Base-by-base conservation (phyloP, 2,329 filamentous ascomycete genomes). In the Claviceps quebecensis region DNA sequence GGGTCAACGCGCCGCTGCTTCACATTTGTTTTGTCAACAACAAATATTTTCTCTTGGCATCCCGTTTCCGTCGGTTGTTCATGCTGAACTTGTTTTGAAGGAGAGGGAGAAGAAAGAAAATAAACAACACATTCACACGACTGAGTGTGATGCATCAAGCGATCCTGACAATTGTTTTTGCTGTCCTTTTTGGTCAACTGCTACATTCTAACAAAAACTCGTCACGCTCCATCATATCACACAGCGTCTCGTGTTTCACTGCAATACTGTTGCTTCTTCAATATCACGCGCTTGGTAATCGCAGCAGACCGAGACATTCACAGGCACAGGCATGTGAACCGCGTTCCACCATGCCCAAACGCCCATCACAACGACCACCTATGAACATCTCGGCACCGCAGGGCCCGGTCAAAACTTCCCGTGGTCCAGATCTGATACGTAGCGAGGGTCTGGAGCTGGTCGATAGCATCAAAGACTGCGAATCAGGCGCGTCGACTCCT, bases 371-470 rank as follows among this genome's bases (percentile, higher is more conserved):
- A 45, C 60, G 57, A 26, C 63, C 61, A 16, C 48, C 53, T 40
- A 69, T 34, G 9, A 34, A 11, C 29, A 34, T 70, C 26, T 70
- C 67, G 8, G 59, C 51, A 17, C 68, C 68, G 1, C 54, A 68
- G 39, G 68, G 68, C 0, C 67, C 68, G 8, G 58, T 70, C 55
- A 67, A 63, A 53, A 67, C 60, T 56, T 67, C 62, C 8, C 61
- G 65, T 19, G 67, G 67, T 5, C 57, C 61, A 5, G 61, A 69
- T 47, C 58, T 70, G 36, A 53, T 60, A 36, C 63, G 68, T 41
- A 65, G 66, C 52, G 60, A 66, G 7, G 60, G 52, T 19, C 58
- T 70, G 19, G 61, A 60, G 47, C 59, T 70, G 38, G 64, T 70
- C 13, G 58, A 63, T 4, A 59, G 59, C 34, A 68, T 70, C 55